phyloP scores from a whole-genome alignment of 2,329 filamentous ascomycete genomes.

The Colletotrichum gigasporum region DNA sequence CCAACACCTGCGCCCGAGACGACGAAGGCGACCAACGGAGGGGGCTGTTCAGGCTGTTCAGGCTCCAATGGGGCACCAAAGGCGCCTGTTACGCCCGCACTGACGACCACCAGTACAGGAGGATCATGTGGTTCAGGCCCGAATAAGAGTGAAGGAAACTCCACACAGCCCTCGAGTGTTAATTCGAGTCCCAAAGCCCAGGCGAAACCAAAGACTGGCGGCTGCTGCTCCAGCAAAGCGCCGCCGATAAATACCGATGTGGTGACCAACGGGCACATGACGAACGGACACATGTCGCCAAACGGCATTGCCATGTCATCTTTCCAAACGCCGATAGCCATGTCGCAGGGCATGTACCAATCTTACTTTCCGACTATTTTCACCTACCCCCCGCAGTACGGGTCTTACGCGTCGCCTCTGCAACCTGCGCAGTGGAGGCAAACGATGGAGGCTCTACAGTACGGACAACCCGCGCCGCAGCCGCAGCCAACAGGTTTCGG shows the following conservation, averaged over 20 bases:
- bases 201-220: slow-evolving; percentile 34
- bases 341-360: slow-evolving; percentile 50
- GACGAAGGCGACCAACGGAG: slow-evolving; percentile 1
- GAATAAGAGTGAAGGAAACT: slow-evolving; percentile 18
- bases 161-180: slow-evolving; percentile 24
- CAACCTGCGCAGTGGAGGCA: slow-evolving; percentile 64
- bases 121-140: slow-evolving; percentile 36
- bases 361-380: slow-evolving; percentile 57
- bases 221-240: slow-evolving; percentile 48
- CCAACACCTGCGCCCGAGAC: background rate
- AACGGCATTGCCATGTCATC: slow-evolving; percentile 42
- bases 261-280: slow-evolving; percentile 12
- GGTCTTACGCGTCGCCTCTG: slow-evolving; percentile 63
- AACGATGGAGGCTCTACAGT: slow-evolving; percentile 51
- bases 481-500: slow-evolving; percentile 35
- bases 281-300: slow-evolving; percentile 36
- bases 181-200: slow-evolving; percentile 29
- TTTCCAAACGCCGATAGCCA: slow-evolving; percentile 45
- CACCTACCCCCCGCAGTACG: slow-evolving; percentile 63
- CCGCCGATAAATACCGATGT: slow-evolving; percentile 26
- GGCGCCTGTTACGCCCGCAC: background rate
- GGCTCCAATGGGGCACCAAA: slow-evolving; percentile 2
- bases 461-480: slow-evolving; percentile 45
- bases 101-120: slow-evolving; percentile 1
- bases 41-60: slow-evolving; percentile 24